Conservation (phyloP, 2,329 filamentous ascomycete genomes). For the Exserohilum rostratum region DNA sequence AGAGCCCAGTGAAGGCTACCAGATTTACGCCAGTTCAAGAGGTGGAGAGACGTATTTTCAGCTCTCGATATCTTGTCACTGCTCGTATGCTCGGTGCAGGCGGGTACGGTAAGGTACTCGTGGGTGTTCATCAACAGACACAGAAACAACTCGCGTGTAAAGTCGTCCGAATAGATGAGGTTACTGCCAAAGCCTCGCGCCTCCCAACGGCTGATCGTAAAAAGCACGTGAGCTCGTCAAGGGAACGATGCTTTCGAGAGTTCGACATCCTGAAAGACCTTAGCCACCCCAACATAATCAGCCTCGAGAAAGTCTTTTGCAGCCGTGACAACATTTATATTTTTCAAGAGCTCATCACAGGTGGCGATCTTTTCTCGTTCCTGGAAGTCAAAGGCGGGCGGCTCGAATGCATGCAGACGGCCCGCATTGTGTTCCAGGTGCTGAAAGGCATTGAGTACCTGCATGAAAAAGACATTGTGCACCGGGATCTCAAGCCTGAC, state of each 20-base stretch:
- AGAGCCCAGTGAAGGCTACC: slow-evolving; percentile 5
- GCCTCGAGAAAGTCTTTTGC: slow-evolving; percentile 62
- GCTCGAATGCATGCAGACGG: slow-evolving; percentile 58
- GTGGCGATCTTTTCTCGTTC: slow-evolving; percentile 66
- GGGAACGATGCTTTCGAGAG: slow-evolving; percentile 46
- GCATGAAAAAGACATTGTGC: slow-evolving; percentile 61
- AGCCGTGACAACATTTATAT: slow-evolving; percentile 63
- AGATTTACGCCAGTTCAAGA: slow-evolving; percentile 32
- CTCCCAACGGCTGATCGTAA: slow-evolving; percentile 4
- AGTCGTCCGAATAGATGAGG: slow-evolving; percentile 58
- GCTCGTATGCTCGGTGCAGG: slow-evolving; percentile 61
- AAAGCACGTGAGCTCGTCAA: slow-evolving; percentile 2
- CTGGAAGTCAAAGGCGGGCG: slow-evolving; percentile 56
- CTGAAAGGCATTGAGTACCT: slow-evolving; percentile 64
- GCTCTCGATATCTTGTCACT: slow-evolving; percentile 56
- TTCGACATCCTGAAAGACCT: slow-evolving; percentile 59
- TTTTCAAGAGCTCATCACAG: slow-evolving; percentile 65
- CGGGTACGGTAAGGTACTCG: slow-evolving; percentile 59
- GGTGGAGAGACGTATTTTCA: slow-evolving; percentile 53
- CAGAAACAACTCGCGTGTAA: slow-evolving; percentile 73
- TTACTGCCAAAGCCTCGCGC: slow-evolving; percentile 11
- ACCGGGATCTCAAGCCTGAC: slow-evolving; percentile 68
- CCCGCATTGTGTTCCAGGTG: slow-evolving; percentile 62
- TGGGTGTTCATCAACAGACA: slow-evolving; percentile 60
- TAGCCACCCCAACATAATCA: slow-evolving; percentile 66